A percentile compares a stretch with the other conserved stretches of the same genome.
Evolutionary conservation across 78 protist species (phyloP).

Genomic region (Dictyostelium purpureum): DNA sequence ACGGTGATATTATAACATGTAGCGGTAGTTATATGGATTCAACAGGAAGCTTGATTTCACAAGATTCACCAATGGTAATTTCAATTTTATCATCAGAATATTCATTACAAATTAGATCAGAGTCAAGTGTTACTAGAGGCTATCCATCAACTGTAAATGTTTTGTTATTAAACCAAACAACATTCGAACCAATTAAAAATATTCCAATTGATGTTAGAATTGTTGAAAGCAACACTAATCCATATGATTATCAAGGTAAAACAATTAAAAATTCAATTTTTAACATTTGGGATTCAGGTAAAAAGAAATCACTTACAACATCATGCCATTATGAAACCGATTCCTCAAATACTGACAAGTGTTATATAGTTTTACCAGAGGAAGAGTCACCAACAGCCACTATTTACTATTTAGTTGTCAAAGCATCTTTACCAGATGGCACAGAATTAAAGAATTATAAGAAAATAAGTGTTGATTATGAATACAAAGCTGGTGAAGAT

Average conservation of each 20-base stretch:
- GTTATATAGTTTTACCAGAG: no score
- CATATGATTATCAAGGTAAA: background rate
- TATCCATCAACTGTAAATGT: background rate
- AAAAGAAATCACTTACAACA: background rate
- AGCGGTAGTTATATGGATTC: slow-evolving; percentile 28
- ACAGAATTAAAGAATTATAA: no score
- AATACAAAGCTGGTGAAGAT: no score
- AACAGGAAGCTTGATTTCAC: background rate
- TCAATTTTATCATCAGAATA: background rate
- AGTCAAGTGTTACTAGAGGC: background rate
- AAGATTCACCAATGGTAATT: background rate
- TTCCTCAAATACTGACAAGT: no score
- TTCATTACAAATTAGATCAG: background rate
- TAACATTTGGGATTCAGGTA: background rate
- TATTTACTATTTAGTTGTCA: no score
- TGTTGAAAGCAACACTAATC: no score
- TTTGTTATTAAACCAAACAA: background rate
- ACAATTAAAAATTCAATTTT: background rate
- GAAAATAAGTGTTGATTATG: no score
- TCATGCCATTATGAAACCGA: background rate
- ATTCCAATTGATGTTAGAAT: background rate
- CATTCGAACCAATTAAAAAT: background rate
- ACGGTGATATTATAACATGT: slow-evolving; percentile 7
- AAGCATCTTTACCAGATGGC: no score
- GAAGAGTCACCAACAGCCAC: no score